These are phyloP conservation scores for Peronospora destructor DNA, from an alignment of 352 stramenopile species.

Conservation along the genomic window DNA sequence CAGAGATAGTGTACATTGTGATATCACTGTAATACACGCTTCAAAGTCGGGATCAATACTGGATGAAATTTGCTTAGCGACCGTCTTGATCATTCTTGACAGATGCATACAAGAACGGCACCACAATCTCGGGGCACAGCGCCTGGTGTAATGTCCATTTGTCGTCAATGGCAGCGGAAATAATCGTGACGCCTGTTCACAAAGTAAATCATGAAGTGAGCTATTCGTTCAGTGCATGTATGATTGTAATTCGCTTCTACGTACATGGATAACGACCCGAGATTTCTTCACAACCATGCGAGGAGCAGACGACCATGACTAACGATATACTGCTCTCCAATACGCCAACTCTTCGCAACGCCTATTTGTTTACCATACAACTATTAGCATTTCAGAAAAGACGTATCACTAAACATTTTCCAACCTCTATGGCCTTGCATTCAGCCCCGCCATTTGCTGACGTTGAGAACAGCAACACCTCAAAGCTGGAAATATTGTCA, in stretches of 20 bases:
- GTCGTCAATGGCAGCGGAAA: constrained; percentile 1
- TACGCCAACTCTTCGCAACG: constrained; percentile 5
- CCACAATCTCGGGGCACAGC: neutral
- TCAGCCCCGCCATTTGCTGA: constrained; percentile 5
- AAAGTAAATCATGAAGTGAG: neutral
- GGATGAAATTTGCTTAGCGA: neutral
- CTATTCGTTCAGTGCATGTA: neutral
- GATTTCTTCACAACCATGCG: constrained; percentile 6
- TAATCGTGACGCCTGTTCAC: neutral
- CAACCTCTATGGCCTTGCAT: constrained; percentile 12
- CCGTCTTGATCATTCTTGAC: neutral
- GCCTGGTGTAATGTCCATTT: neutral
- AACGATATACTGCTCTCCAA: constrained; percentile 1
- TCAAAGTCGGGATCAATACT: neutral
- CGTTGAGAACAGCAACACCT: constrained; percentile 8
- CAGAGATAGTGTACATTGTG: neutral
- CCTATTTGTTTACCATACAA: neutral
- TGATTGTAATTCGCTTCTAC: neutral
- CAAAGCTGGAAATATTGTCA: constrained; percentile 1
- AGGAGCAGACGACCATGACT: constrained; percentile 9
- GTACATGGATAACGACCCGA: constrained; percentile 5
- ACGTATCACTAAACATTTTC: neutral
- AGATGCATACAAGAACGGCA: neutral
- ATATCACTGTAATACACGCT: neutral
- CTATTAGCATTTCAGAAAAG: neutral